Evolutionary conservation across 2,329 filamentous ascomycete species (phyloP).

Genomic region (Hymenoscyphus salicellus): DNA sequence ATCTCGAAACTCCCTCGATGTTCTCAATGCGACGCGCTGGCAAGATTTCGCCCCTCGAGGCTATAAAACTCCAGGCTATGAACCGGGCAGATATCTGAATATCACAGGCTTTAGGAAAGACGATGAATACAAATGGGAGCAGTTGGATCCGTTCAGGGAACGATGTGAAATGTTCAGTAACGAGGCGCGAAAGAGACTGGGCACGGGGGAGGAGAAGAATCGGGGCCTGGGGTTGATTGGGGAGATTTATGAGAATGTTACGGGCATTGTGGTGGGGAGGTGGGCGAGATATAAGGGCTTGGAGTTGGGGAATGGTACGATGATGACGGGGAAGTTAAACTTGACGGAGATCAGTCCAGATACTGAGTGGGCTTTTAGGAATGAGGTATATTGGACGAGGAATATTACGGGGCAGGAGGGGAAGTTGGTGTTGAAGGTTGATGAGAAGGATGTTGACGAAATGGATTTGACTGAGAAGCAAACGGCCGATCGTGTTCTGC

Average conservation of each 20-base stretch:
- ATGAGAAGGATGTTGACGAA: constrained; percentile 41
- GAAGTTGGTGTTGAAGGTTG: constrained; percentile 66
- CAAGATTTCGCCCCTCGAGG: constrained; percentile 54
- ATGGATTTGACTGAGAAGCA: constrained; percentile 7
- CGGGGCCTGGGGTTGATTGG: constrained; percentile 17
- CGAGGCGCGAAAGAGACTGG: constrained; percentile 43
- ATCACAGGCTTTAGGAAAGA: constrained; percentile 73
- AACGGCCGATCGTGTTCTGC: background rate
- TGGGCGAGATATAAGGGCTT: constrained; percentile 31
- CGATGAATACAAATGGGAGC: constrained; percentile 76
- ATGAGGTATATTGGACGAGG: constrained; percentile 60
- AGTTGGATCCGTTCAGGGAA: constrained; percentile 64
- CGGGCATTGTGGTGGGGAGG: constrained; percentile 34
- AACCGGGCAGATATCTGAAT: constrained; percentile 54
- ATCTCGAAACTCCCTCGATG: constrained; percentile 50
- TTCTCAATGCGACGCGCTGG: constrained; percentile 57
- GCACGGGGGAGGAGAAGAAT: constrained; percentile 11
- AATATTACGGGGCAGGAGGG: constrained; percentile 76
- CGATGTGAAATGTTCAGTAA: constrained; percentile 61
- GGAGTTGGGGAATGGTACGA: constrained; percentile 24
- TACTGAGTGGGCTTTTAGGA: constrained; percentile 60
- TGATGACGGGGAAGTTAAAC: constrained; percentile 50
- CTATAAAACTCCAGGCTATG: constrained; percentile 25
- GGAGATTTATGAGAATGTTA: constrained; percentile 36
- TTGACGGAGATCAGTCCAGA: constrained; percentile 62